Percentiles rank a stretch among this genome's conserved stretches.
Evolutionary conservation across 2,329 filamentous ascomycete species (phyloP).

Genomic region (Fusarium illudens): DNA sequence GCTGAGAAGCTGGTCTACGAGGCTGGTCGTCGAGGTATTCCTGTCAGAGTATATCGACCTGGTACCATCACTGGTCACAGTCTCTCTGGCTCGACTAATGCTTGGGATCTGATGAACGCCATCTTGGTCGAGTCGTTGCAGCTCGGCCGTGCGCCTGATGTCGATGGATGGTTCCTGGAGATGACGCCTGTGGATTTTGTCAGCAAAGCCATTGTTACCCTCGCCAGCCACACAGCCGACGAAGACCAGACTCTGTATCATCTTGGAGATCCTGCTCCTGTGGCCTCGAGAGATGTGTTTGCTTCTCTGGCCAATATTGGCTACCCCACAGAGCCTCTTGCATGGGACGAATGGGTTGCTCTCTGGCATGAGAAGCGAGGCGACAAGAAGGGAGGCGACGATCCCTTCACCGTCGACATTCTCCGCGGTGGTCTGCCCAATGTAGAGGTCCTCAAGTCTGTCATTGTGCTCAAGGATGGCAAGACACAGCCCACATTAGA

Average conservation of each 20-base stretch:
- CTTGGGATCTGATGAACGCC: conserved; percentile 80
- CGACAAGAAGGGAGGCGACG: conserved; percentile 69
- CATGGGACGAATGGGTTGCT: conserved; percentile 77
- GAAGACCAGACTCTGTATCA: conserved; percentile 74
- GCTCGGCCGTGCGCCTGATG: conserved; percentile 73
- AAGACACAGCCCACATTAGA: conserved; percentile 69
- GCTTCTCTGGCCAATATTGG: conserved; percentile 70
- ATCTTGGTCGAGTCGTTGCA: conserved; percentile 80
- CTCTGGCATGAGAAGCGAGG: conserved; percentile 78
- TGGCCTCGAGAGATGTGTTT: conserved; percentile 73
- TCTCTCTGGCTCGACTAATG: conserved; percentile 76
- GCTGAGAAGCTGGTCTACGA: conserved; percentile 78
- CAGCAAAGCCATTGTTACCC: conserved; percentile 74
- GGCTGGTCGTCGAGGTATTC: conserved; percentile 72
- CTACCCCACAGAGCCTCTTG: conserved; percentile 71
- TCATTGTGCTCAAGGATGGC: conserved; percentile 77
- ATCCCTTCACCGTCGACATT: conserved; percentile 80
- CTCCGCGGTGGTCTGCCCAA: conserved; percentile 83
- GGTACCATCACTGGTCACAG: conserved; percentile 85
- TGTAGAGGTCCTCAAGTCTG: conserved; percentile 73
- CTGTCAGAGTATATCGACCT: conserved; percentile 74
- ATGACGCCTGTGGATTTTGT: conserved; percentile 89
- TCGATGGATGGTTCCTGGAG: conserved; percentile 79
- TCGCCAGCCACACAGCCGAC: conserved; percentile 70
- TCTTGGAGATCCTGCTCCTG: conserved; percentile 75